These are phyloP conservation scores for Amanita phalloides DNA, from an alignment of 768 basidiomycete species.

Conservation along the genomic window DNA sequence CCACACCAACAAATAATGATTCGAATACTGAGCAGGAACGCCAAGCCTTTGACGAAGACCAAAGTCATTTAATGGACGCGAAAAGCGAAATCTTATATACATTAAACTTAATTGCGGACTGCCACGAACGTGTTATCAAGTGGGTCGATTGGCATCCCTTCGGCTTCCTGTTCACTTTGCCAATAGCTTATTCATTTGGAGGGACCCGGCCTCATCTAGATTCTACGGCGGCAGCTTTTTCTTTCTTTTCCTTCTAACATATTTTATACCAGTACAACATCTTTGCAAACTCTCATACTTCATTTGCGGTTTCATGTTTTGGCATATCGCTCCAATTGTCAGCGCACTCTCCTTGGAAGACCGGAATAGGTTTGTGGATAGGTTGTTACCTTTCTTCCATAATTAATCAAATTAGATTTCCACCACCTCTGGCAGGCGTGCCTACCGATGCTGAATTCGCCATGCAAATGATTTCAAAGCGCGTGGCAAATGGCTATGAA, in stretches of 20 bases:
- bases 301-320: conserved; percentile 40
- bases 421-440: conserved; percentile 35
- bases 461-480: conserved; percentile 55
- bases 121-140: conserved; percentile 60
- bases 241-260: conserved; percentile 25
- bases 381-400: background rate
- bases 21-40: background rate
- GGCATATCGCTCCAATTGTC: conserved; percentile 54
- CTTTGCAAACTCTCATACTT: conserved; percentile 37
- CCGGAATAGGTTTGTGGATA: conserved; percentile 28
- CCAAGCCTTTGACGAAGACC: conserved; percentile 12
- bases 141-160: conserved; percentile 16
- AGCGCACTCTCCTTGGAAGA: conserved; percentile 36
- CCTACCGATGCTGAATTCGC: conserved; percentile 66
- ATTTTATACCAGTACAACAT: conserved; percentile 38
- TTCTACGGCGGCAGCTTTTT: conserved; percentile 29
- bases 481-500: conserved; percentile 44
- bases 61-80: conserved; percentile 26
- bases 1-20: conserved; percentile 1
- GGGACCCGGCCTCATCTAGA: conserved; percentile 37
- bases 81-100: conserved; percentile 29
- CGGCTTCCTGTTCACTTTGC: background rate
- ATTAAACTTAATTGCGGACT: conserved; percentile 41
- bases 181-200: conserved; percentile 58
- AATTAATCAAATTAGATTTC: conserved; percentile 24